Percentiles rank a stretch among this genome's conserved stretches.
These are phyloP conservation scores for Podosphaera leucotricha DNA, from an alignment of 2,329 filamentous ascomycete genomes.

Conservation along the genomic window DNA sequence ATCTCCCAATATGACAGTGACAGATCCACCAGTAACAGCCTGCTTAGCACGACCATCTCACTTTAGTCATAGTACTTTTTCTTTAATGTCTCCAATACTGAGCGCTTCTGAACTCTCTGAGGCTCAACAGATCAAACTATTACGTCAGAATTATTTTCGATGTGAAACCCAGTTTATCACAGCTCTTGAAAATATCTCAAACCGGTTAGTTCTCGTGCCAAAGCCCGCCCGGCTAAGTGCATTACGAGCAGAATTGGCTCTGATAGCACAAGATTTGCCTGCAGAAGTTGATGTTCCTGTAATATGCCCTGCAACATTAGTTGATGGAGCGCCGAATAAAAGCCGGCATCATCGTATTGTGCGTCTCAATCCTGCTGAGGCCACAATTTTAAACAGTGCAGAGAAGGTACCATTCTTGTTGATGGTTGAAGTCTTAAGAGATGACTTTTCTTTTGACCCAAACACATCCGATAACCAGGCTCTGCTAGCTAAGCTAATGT, in stretches of 20 bases:
- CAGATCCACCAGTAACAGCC: constrained; percentile 35
- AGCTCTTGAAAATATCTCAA: constrained; percentile 63
- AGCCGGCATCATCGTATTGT: constrained; percentile 68
- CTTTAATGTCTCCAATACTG: constrained; percentile 33
- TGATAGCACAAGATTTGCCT: constrained; percentile 60
- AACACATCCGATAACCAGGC: constrained; percentile 48
- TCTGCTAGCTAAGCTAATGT: constrained; percentile 32
- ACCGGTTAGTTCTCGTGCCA: constrained; percentile 59
- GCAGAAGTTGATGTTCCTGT: constrained; percentile 67
- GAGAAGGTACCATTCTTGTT: constrained; percentile 68
- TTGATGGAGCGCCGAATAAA: constrained; percentile 48
- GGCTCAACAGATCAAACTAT: constrained; percentile 43
- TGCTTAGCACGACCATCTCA: constrained; percentile 26
- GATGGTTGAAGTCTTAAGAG: constrained; percentile 61
- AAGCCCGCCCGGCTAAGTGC: constrained; percentile 64
- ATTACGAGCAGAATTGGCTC: constrained; percentile 53
- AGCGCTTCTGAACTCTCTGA: constrained; percentile 37
- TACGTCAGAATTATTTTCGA: constrained; percentile 64
- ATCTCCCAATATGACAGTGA: constrained; percentile 24
- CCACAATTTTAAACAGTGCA: constrained; percentile 66
- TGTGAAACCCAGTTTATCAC: constrained; percentile 61
- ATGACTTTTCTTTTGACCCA: constrained; percentile 67
- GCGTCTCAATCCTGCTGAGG: constrained; percentile 59
- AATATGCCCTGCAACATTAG: constrained; percentile 52
- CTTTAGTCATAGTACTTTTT: constrained; percentile 27